Evolutionary conservation across 257 asterid genomes (phyloP), one percentile per base, ranked within the genome.

Genomic region (Perilla frutescens): DNA sequence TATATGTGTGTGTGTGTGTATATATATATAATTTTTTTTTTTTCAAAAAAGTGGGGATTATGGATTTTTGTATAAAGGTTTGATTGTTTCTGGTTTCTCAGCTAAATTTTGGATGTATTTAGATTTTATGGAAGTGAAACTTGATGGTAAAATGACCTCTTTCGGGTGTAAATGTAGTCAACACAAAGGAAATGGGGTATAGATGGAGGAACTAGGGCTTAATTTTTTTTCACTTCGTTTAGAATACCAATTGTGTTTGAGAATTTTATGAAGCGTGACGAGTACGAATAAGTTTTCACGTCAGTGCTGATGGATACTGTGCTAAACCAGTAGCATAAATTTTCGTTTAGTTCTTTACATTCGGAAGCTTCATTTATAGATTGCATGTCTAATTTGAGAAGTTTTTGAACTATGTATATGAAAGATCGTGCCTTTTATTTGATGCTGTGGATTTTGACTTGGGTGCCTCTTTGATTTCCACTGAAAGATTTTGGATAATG

Each of bases 161-260:
- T 29, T 80, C 60, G 57, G 31, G 56, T 71, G 77, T 8, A 8
- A 56, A 11, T 62, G 29, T 34, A 11, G 74, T 55, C 60, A 47
- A 41, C 34, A 37, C 47, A 29, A 55, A 39, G 29, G 31, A 15
- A 65, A 49, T 53, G 78, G 8, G 65, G 32, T 56, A 41, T 56
- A 34, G 60, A 79, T 40, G 71, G 44, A 47, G 3, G 68, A 69
- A 32, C 62, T 62, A 60, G 59, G 68, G 71, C 68, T 58, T 66
- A 32, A 72, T 63, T 54, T 15, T 54, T 15, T 62, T 72, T 68
- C 9, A 34, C 12, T 20, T 72, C 20, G 10, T 44, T 45, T 47
- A 41, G 43, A 41, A 62, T 67, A 67, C 26, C 2, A 32, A 29
- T 44, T 68, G 65, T 7, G 62, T 65, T 58, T 31, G 26, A 41